Evolutionary conservation across 805 yeast genomes (phyloP), one percentile per base, ranked within the genome.

Genomic region (Candida chauliodis): DNA sequence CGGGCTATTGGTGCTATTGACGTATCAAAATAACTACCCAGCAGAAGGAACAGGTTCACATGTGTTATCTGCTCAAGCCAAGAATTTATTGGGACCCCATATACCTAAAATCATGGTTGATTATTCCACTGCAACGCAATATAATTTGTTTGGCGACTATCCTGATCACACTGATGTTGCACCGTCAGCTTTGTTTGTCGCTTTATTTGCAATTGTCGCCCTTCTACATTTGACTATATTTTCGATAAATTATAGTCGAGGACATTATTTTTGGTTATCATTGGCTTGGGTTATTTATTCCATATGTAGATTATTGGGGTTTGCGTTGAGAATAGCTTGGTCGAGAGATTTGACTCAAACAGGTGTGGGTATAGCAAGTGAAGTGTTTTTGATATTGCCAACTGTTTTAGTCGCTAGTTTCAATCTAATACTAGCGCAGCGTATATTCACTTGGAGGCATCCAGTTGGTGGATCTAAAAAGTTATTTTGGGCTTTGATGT

Each of bases 391-490:
- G 19, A 70, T 78, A 46, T 61, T 79, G 8, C 79, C 88, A 3
- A 70, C 78, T 13, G 74, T 80, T n/a, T 52, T 78, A 19, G 53
- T 83, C 30, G 76, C 78, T 22, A 71, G 82, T 3, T 67, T 78
- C 50, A 80, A 79, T 52, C 66, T 81, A 56, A 73, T 81, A 16
- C 59, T 84, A 37, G 86, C 84, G 4, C 89, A 82, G 55, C 73
- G 91, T 54, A 63, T 83, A 16, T 81, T 81, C 58, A 80, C 87
- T 5, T 81, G 88, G 85, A 68, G 81, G 55, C 90, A 84, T 53
- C 90, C 91, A 6, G 79, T 76, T 36, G 71, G 79, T 8, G 90
- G 89, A 27, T 69, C 76, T 15, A 56, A 72, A 30, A 62, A 56
- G 40, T 42, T 63, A 24, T 77, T 83, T 49, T 75, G 80, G 75